Percentiles rank a stretch among this genome's conserved stretches.
phyloP scores from a whole-genome alignment of 257 asterid genomes.

The Fraxinus excelsior region DNA sequence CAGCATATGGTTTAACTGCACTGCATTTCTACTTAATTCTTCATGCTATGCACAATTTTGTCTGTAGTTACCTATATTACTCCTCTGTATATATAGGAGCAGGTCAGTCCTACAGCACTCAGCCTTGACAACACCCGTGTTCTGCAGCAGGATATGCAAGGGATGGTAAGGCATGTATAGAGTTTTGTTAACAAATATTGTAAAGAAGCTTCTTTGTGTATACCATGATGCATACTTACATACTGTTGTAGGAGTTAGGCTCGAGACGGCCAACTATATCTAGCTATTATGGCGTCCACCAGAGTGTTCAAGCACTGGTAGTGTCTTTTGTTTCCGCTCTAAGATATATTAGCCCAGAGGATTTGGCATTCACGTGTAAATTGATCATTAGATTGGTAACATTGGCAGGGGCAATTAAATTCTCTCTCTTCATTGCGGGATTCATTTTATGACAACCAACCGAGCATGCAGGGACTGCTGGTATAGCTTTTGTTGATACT shows the following conservation, averaged over 20 bases:
- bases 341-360: neutral
- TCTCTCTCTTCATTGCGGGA: conserved; percentile 36
- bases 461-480: conserved; percentile 35
- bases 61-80: conserved; percentile 4
- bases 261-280: conserved; percentile 26
- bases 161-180: conserved; percentile 30
- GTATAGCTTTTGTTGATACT: conserved; percentile 26
- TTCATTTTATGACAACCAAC: conserved; percentile 38
- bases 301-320: conserved; percentile 35
- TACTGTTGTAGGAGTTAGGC: conserved; percentile 29
- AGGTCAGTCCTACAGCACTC: conserved; percentile 28
- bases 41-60: neutral
- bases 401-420: conserved; percentile 35
- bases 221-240: conserved; percentile 5
- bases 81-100: conserved; percentile 32
- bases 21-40: conserved; percentile 18
- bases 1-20: conserved; percentile 34
- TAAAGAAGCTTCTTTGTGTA: neutral
- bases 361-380: conserved; percentile 1
- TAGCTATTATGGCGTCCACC: conserved; percentile 34
- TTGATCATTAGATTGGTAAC: conserved; percentile 10
- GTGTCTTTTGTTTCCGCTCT: neutral
- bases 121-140: conserved; percentile 27
- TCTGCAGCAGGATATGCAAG: conserved; percentile 38
- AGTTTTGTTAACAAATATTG: conserved; percentile 11